phyloP scores from a whole-genome alignment of 2,329 filamentous ascomycete genomes.

The Trichoderma oligosporum region DNA sequence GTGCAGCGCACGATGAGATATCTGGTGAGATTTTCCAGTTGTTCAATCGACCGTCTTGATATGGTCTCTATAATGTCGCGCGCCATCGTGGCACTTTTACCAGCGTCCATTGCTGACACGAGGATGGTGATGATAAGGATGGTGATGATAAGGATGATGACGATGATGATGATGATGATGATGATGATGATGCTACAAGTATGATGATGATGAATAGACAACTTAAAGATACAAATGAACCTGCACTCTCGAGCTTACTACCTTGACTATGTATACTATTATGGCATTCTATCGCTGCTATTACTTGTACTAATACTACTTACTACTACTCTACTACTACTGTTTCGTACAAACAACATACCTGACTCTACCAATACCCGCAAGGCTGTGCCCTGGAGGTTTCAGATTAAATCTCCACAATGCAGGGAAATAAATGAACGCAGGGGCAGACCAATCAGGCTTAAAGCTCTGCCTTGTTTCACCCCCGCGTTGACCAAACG shows the following conservation, averaged over 20 bases:
- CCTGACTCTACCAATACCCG: too few relatives aligned
- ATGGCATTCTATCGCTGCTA: not conserved
- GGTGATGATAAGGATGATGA: not conserved
- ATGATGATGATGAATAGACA: not conserved
- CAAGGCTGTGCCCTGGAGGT: constrained; percentile 14
- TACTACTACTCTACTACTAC: too few relatives aligned
- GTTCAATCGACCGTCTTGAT: constrained; percentile 2
- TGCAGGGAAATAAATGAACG: constrained; percentile 12
- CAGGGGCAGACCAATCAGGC: constrained; percentile 1
- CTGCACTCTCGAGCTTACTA: not conserved
- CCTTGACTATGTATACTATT: not conserved
- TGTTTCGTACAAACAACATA: constrained; percentile 7
- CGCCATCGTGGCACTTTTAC: not conserved
- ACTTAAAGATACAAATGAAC: not conserved
- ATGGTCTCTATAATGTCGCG: not conserved
- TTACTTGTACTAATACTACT: not conserved
- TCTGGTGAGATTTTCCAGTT: not conserved
- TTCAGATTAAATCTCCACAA: constrained; percentile 13
- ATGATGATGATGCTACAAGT: too few relatives aligned
- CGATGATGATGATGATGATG: not conserved
- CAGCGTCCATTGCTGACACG: not conserved
- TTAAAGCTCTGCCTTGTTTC: not conserved
- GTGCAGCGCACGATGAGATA: not conserved
- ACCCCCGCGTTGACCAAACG: constrained; percentile 10
- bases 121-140: not conserved